These are phyloP conservation scores for Colletotrichum brevisporum DNA, from an alignment of 2,329 filamentous ascomycete genomes.

Conservation along the genomic window DNA sequence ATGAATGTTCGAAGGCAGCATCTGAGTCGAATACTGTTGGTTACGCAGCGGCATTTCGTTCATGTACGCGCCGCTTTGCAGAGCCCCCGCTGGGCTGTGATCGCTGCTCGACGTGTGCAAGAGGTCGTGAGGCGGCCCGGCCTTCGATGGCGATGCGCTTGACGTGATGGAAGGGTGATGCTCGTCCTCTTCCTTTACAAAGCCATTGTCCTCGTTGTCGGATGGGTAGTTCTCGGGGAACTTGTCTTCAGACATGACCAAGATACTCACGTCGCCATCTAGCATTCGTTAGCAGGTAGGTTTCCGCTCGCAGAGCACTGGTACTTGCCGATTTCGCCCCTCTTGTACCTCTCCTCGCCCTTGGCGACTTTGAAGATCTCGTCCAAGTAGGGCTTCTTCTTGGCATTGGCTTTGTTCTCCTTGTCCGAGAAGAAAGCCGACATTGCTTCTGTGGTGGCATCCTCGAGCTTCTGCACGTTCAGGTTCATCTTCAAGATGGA, in stretches of 20 bases:
- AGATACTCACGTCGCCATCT: slow-evolving; percentile 65
- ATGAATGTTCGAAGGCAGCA: slow-evolving; percentile 59
- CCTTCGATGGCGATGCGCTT: slow-evolving; percentile 53
- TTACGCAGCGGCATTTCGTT: slow-evolving; percentile 61
- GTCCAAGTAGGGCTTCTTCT: slow-evolving; percentile 69
- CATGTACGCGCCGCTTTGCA: slow-evolving; percentile 55
- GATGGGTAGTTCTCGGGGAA: slow-evolving; percentile 62
- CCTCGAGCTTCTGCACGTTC: slow-evolving; percentile 69
- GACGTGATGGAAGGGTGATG: slow-evolving; percentile 53
- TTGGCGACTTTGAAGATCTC: slow-evolving; percentile 75
- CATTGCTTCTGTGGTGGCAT: slow-evolving; percentile 70
- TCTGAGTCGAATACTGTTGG: slow-evolving; percentile 56
- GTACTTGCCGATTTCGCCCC: slow-evolving; percentile 69
- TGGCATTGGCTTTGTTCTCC: slow-evolving; percentile 64
- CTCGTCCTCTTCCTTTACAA: slow-evolving; percentile 60
- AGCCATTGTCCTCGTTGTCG: slow-evolving; percentile 61
- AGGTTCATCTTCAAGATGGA: slow-evolving; percentile 68
- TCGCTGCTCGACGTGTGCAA: slow-evolving; percentile 53
- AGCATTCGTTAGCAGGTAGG: slow-evolving; percentile 24
- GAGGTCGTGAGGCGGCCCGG: slow-evolving; percentile 50
- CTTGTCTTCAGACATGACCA: slow-evolving; percentile 68
- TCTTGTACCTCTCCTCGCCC: slow-evolving; percentile 68
- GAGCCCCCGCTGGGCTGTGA: slow-evolving; percentile 51
- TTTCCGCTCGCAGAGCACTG: not conserved
- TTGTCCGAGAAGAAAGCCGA: slow-evolving; percentile 71